A percentile compares a stretch with the other conserved stretches of the same genome.
Evolutionary conservation across 352 stramenopile genomes (phyloP).

Genomic region (Pythium biforme): DNA sequence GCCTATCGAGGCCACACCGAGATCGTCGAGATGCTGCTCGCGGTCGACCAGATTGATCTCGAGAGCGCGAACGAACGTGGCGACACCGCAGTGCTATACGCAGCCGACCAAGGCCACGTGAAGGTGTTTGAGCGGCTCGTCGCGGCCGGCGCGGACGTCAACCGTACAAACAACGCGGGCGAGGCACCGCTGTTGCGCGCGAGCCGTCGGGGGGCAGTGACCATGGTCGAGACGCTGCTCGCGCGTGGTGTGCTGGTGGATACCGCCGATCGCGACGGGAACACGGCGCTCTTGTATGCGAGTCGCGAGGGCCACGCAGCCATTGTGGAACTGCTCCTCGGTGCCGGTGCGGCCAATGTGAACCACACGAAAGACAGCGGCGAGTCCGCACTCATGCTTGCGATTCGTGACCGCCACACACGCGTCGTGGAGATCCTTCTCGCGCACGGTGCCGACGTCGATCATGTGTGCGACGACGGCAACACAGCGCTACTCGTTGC

Average conservation of each 20-base stretch:
- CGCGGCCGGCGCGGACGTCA: not conserved
- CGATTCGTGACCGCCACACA: not conserved
- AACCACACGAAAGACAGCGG: not conserved
- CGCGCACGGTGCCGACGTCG: not conserved
- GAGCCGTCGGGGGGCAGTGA: not conserved
- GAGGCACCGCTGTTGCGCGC: not conserved
- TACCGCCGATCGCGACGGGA: not conserved
- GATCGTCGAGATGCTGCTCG: not conserved
- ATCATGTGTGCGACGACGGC: not conserved
- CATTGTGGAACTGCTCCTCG: not conserved
- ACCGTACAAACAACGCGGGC: not conserved
- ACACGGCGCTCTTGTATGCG: not conserved
- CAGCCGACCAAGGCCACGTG: not conserved
- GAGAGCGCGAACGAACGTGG: not conserved
- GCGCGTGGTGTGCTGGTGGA: not conserved
- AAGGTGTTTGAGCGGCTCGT: not conserved
- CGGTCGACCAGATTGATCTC: not conserved
- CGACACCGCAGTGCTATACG: not conserved
- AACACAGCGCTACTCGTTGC: not conserved
- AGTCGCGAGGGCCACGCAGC: not conserved
- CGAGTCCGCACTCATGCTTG: not conserved
- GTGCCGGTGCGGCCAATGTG: not conserved
- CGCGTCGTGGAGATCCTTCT: not conserved
- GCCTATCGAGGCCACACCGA: not conserved
- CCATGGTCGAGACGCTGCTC: not conserved